These are phyloP conservation scores for Rubus parviflorus DNA, from an alignment of 306 rosid genomes.

Conservation along the genomic window DNA sequence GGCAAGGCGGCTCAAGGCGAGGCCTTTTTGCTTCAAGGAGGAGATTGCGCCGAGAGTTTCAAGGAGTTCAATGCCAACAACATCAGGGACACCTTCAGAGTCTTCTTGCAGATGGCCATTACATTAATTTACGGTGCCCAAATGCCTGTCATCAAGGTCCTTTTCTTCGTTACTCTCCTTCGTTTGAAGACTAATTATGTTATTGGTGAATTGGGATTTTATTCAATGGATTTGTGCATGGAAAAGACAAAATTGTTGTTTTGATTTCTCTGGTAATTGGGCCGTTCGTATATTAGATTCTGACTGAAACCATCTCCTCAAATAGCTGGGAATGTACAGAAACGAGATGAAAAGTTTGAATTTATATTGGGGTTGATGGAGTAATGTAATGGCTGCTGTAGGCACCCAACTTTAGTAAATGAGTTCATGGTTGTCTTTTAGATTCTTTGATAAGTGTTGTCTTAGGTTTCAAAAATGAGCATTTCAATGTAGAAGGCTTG, in stretches of 20 bases:
- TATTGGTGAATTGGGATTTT: neutral
- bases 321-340: neutral
- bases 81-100: constrained; percentile 39
- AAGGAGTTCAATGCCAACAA: constrained; percentile 66
- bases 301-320: neutral
- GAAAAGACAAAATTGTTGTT: neutral
- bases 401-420: no score
- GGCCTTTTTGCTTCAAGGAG: constrained; percentile 47
- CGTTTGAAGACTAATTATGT: no score
- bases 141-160: constrained; percentile 41
- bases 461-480: neutral
- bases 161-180: neutral
- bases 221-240: no score
- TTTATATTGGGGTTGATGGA: no score
- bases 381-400: no score
- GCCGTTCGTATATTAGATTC: neutral
- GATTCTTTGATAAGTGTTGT: neutral
- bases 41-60: constrained; percentile 79
- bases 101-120: constrained; percentile 42
- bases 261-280: neutral
- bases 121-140: constrained; percentile 40
- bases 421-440: no score
- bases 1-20: constrained; percentile 45
- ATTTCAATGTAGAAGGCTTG: neutral
- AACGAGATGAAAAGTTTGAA: neutral